Conservation (phyloP, 164 flowering plant genomes). For the Dillenia turbinata region DNA sequence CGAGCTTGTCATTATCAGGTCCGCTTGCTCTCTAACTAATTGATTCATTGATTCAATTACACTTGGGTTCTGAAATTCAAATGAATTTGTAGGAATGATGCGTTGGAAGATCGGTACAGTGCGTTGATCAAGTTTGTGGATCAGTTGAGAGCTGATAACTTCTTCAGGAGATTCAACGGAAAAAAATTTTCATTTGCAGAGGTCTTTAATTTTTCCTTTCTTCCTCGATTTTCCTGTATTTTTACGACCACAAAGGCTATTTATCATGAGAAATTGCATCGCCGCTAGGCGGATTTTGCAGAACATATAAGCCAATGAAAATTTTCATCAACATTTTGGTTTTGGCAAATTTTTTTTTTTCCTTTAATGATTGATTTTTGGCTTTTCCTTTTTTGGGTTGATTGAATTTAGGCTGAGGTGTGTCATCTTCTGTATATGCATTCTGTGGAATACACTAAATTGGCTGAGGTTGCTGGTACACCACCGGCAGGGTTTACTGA, state of each 20-base stretch:
- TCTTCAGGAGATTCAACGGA: slow-evolving; percentile 59
- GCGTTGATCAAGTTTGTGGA: slow-evolving; percentile 53
- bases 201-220: slow-evolving; percentile 29
- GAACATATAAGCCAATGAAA: too few species aligned
- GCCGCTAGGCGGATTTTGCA: neutral
- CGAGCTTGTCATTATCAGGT: slow-evolving; percentile 69
- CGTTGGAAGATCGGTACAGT: slow-evolving; percentile 82
- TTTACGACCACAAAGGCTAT: too few species aligned
- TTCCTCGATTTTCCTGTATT: neutral
- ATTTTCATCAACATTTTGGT: too few species aligned
- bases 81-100: slow-evolving; percentile 63
- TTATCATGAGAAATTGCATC: too few species aligned
- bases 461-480: slow-evolving; percentile 47
- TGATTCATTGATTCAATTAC: neutral
- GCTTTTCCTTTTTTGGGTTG: neutral
- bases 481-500: slow-evolving; percentile 74
- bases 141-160: slow-evolving; percentile 51
- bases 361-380: neutral
- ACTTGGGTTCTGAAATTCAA: neutral
- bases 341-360: too few species aligned
- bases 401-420: slow-evolving; percentile 62
- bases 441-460: slow-evolving; percentile 60
- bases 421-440: slow-evolving; percentile 66
- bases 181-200: slow-evolving; percentile 56
- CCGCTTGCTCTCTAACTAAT: neutral